phyloP scores from a whole-genome alignment of 768 basidiomycete genomes.

The Mrakia frigida region DNA sequence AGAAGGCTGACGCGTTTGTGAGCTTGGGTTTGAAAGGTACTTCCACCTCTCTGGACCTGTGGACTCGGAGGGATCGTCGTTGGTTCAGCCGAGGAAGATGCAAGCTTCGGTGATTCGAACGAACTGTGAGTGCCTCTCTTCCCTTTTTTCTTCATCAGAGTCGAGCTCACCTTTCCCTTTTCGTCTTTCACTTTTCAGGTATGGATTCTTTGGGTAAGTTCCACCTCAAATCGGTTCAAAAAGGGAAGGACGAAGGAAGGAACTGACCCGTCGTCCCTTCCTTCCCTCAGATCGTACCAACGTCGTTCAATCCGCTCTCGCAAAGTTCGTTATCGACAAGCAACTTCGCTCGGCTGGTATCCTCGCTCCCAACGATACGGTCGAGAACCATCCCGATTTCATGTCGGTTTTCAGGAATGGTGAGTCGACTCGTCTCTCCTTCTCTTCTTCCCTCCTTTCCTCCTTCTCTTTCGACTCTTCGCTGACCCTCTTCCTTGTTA shows the following conservation, averaged over 20 bases:
- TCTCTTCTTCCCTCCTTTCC: background rate
- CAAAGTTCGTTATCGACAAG: constrained; percentile 71
- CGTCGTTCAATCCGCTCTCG: constrained; percentile 87
- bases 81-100: background rate
- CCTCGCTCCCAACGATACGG: constrained; percentile 59
- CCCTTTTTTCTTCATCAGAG: too few relatives aligned
- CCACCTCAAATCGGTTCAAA: too few relatives aligned
- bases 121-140: constrained; percentile 11
- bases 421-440: constrained; percentile 47
- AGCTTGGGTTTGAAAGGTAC: constrained; percentile 52
- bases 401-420: constrained; percentile 81
- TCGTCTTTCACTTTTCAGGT: background rate
- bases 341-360: constrained; percentile 73
- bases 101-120: constrained; percentile 27
- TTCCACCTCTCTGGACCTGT: constrained; percentile 55
- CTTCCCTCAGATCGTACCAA: constrained; percentile 76
- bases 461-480: background rate
- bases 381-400: constrained; percentile 77
- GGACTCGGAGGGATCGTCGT: background rate
- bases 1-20: constrained; percentile 12
- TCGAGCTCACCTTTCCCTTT: background rate
- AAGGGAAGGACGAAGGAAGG: too few relatives aligned
- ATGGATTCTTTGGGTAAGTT: constrained; percentile 31
- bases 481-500: constrained; percentile 18
- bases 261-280: background rate